A percentile compares a stretch with the other conserved stretches of the same genome.
phyloP scores from a whole-genome alignment of 1,284 basidiomycete species.

The Ganoderma meredithae region DNA sequence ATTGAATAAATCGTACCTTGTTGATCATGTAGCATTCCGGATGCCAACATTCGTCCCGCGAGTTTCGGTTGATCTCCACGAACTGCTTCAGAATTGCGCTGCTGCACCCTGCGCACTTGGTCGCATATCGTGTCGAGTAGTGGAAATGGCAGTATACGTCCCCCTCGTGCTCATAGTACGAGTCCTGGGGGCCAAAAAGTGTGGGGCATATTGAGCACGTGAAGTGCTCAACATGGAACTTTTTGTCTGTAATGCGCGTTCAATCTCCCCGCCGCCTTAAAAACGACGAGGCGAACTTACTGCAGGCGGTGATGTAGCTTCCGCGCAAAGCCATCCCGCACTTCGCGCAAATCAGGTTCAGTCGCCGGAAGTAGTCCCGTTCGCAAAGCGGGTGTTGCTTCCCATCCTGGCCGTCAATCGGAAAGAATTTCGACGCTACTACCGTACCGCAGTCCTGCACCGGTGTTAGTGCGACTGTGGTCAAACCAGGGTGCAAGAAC shows the following conservation, averaged over 20 bases:
- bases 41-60: slow-evolving; percentile 99
- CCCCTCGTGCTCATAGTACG: slow-evolving; percentile 98
- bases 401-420: slow-evolving; percentile 88
- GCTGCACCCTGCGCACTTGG: slow-evolving; percentile 97
- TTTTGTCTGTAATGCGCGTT: slow-evolving; percentile 75
- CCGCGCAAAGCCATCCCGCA: slow-evolving; percentile 94
- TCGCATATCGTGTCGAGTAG: slow-evolving; percentile 98
- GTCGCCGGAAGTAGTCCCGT: slow-evolving; percentile 95
- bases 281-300: slow-evolving; percentile 60
- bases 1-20: slow-evolving; percentile 63
- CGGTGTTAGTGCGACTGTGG: slow-evolving; percentile 25
- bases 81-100: slow-evolving; percentile 99
- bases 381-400: slow-evolving; percentile 96
- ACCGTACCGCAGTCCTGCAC: slow-evolving; percentile 93
- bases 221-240: slow-evolving; percentile 99
- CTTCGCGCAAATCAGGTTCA: slow-evolving; percentile 97
- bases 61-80: slow-evolving; percentile 99
- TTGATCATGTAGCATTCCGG: slow-evolving; percentile 99
- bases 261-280: slow-evolving; percentile 29
- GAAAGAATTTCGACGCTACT: slow-evolving; percentile 99
- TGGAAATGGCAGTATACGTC: slow-evolving; percentile 98
- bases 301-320: slow-evolving; percentile 99
- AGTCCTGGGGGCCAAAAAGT: slow-evolving; percentile 97
- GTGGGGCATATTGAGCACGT: slow-evolving; percentile 97
- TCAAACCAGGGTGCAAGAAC: slow-evolving; percentile 21